Evolutionary conservation across 2,329 filamentous ascomycete species (phyloP), one percentile per base, ranked within the genome.

Genomic region (Sclerotinia nivalis): DNA sequence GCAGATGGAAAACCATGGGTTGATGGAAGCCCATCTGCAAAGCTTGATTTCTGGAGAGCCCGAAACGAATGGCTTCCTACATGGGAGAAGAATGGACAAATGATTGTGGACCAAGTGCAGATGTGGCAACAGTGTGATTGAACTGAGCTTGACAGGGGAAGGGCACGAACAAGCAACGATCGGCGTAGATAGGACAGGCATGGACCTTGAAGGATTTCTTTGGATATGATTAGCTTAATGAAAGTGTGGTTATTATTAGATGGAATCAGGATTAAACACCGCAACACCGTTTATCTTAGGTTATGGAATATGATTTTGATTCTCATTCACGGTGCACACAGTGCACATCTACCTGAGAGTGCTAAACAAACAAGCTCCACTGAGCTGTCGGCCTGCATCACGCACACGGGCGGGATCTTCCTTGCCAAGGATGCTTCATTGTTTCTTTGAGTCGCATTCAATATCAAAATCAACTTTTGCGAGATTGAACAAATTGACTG

Each of bases 1-100:
- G 82, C 85, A 74, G 84, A 84, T 56, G 86, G 84, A 52, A 96
- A 96, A 84, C 93, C 93, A 1, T 96, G 93, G 93, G 84, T 93
- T 49, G 90, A 96, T 77, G 82, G 79, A 22, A 89, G 87, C 66
- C 79, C 84, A 4, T 89, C 86, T 22, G 91, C 92, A 18, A 87
- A 85, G 80, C 87, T 86, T 75, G 91, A 95, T 78, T 96, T 96
- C 79, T 96, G 91, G 91, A 82, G 89, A 28, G 85, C 88, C 0
- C 84, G 85, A 60, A 82, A 88, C 68, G 74, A 82, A 45, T 95
- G 92, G 91, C 81, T 85, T 58, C 87, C 89, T 8, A 93, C 91
- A 0, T 94, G 92, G 92, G 86, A 85, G 72, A 82, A 82, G 28
- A 73, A 76, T 3, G 89, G 89, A 1, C 84, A 88, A 76, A 86